Evolutionary conservation across 805 yeast species (phyloP).

Genomic region (Sugiyamaella smithiae): DNA sequence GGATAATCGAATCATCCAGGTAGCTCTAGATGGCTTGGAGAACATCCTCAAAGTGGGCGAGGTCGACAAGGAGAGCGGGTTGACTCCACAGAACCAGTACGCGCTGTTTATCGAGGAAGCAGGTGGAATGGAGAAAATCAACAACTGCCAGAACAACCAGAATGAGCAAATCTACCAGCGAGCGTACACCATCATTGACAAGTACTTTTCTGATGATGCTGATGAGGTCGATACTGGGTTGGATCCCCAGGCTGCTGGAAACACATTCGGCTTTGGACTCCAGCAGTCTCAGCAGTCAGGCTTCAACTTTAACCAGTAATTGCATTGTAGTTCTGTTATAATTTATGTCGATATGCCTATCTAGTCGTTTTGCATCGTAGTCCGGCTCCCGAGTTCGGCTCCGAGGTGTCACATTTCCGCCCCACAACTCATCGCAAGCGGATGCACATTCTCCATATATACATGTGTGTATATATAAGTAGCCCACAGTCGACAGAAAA

Average conservation of each 20-base stretch:
- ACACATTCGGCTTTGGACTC: slow-evolving; percentile 85
- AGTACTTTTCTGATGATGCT: slow-evolving; percentile 80
- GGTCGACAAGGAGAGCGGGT: slow-evolving; percentile 75
- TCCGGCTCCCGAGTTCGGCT: no score
- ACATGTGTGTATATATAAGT: no score
- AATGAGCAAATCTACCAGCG: slow-evolving; percentile 91
- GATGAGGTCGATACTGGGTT: slow-evolving; percentile 55
- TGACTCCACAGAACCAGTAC: slow-evolving; percentile 70
- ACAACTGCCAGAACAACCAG: slow-evolving; percentile 85
- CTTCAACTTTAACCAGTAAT: slow-evolving; percentile 8
- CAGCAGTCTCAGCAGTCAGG: slow-evolving; percentile 33
- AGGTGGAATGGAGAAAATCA: slow-evolving; percentile 96
- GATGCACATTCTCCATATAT: no score
- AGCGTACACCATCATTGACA: slow-evolving; percentile 86
- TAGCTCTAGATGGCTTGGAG: slow-evolving; percentile 91
- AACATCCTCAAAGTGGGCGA: slow-evolving; percentile 95
- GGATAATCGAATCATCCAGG: slow-evolving; percentile 89
- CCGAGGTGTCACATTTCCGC: no score
- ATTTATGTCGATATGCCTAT: slow-evolving; percentile 1
- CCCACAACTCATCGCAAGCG: no score
- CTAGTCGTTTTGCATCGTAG: neutral
- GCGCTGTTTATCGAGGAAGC: slow-evolving; percentile 95
- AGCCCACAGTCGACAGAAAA: no score
- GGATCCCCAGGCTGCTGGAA: slow-evolving; percentile 77
- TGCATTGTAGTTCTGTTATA: neutral